Percentiles rank a stretch among this genome's conserved stretches.
phyloP scores from a whole-genome alignment of 2,329 filamentous ascomycete species.

The Botryotinia calthae region DNA sequence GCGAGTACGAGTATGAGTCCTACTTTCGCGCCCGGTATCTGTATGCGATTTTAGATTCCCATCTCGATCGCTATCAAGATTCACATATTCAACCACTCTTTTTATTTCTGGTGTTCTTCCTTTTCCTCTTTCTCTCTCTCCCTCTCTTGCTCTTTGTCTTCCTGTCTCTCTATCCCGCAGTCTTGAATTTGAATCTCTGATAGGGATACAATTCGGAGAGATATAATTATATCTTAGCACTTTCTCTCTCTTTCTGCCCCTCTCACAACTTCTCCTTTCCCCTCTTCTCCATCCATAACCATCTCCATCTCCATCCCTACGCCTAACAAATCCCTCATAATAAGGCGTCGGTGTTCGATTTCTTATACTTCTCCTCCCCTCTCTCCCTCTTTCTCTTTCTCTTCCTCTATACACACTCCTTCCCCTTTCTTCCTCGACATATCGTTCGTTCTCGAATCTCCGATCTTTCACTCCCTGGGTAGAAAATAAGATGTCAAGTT shows the following conservation, averaged over 20 bases:
- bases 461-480: too few species aligned
- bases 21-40: too few species aligned
- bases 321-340: constrained; percentile 56
- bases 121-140: not conserved
- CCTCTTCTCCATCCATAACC: constrained; percentile 70
- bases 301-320: constrained; percentile 65
- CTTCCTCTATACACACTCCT: not conserved
- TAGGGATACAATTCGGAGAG: not conserved
- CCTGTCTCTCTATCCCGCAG: not conserved
- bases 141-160: not conserved
- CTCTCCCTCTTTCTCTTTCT: not conserved
- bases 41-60: too few species aligned
- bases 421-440: not conserved
- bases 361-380: constrained; percentile 55
- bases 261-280: not conserved
- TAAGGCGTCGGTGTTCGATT: constrained; percentile 50
- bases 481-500: too few species aligned
- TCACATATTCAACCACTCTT: not conserved
- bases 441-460: too few species aligned
- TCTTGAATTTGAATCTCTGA: not conserved
- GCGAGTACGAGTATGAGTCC: too few species aligned
- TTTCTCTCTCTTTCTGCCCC: too few species aligned
- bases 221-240: not conserved
- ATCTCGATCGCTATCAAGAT: not conserved
- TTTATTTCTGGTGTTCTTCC: not conserved